Conservation (phyloP, 139 green algal species). For the Chlamydomonas sphaeroides region DNA sequence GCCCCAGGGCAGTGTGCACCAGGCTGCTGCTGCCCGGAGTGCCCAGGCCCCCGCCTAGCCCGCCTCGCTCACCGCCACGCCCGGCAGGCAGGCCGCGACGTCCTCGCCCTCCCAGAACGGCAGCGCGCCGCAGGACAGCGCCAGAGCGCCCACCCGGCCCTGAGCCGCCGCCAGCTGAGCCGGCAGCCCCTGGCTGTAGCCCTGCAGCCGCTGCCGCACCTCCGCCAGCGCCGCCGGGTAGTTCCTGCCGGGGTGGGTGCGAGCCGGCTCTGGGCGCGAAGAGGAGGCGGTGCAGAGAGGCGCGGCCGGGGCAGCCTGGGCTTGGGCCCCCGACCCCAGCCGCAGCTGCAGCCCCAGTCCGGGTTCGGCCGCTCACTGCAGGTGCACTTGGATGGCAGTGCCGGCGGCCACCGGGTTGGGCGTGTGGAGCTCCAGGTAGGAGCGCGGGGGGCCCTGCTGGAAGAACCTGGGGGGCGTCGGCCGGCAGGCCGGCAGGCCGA, state of each 20-base stretch:
- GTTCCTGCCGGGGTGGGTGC: neutral
- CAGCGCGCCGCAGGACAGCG: conserved; percentile 18
- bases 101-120: conserved; percentile 18
- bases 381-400: conserved; percentile 26
- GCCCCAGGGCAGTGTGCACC: too few species aligned
- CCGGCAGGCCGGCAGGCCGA: too few species aligned
- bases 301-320: neutral
- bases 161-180: neutral
- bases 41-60: neutral
- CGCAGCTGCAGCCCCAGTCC: neutral
- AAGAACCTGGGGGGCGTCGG: neutral
- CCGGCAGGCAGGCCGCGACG: neutral
- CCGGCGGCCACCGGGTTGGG: neutral
- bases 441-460: conserved; percentile 24
- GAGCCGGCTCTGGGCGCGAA: neutral
- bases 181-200: neutral
- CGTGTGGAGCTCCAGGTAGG: neutral
- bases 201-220: conserved; percentile 12
- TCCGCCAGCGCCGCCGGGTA: conserved; percentile 12
- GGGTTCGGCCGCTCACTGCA: conserved; percentile 2
- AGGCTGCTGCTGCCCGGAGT: too few species aligned
- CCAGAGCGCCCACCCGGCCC: conserved; percentile 9
- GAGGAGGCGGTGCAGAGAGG: neutral
- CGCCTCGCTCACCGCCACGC: conserved; percentile 2
- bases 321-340: neutral